Evolutionary conservation across 352 stramenopile species (phyloP).

Genomic region (Achlya hypogyna): DNA sequence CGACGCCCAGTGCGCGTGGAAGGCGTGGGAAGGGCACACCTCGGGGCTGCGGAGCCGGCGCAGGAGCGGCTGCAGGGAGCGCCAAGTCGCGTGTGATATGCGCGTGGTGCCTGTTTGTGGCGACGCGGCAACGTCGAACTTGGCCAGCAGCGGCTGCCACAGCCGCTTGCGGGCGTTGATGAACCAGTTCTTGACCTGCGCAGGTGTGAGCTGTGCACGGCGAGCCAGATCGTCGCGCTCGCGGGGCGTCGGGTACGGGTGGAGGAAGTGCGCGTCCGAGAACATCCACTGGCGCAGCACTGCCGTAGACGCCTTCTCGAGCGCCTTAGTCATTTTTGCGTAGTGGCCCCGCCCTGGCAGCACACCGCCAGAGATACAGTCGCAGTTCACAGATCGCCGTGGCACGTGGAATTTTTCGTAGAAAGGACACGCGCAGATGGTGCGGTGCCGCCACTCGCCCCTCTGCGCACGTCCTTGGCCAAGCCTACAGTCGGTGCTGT

Average conservation of each 20-base stretch:
- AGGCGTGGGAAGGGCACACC: background rate
- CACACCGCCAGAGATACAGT: background rate
- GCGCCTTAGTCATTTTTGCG: conserved; percentile 3
- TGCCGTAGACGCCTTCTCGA: background rate
- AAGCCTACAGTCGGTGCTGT: background rate
- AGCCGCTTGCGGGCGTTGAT: conserved; percentile 1
- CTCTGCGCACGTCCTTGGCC: no score
- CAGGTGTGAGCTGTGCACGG: background rate
- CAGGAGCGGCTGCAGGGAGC: background rate
- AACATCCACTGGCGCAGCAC: background rate
- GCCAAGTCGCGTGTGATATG: background rate
- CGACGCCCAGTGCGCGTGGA: background rate
- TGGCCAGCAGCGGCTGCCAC: background rate
- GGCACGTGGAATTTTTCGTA: no score
- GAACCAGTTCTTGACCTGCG: conserved; percentile 6
- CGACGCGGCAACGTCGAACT: background rate
- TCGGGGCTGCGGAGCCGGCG: background rate
- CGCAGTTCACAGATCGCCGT: background rate
- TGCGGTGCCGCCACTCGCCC: background rate
- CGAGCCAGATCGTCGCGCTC: background rate
- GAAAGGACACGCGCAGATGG: background rate
- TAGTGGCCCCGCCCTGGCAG: background rate
- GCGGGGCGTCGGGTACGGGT: background rate
- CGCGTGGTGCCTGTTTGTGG: background rate
- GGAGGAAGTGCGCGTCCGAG: background rate